phyloP scores from a whole-genome alignment of 2,329 filamentous ascomycete genomes.

The Aspergillus quadrilineatus region DNA sequence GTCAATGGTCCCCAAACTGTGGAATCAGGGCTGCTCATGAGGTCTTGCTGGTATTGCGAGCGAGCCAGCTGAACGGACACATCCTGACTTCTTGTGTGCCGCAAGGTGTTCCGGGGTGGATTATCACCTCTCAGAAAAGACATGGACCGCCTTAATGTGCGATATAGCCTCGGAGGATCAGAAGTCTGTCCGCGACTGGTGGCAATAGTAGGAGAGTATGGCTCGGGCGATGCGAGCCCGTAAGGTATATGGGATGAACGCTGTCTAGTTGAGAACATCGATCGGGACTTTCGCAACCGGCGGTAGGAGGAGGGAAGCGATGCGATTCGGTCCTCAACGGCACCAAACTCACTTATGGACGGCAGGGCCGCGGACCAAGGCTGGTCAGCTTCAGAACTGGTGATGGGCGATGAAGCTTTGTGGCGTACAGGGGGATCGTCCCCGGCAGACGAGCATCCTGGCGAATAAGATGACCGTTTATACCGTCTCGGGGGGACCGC shows the following conservation, averaged over 20 bases:
- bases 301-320: slow-evolving; percentile 49
- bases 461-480: slow-evolving; percentile 15
- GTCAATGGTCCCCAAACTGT: slow-evolving; percentile 27
- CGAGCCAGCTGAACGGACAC: slow-evolving; percentile 44
- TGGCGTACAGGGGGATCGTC: slow-evolving; percentile 4
- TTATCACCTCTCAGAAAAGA: slow-evolving; percentile 41
- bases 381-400: slow-evolving; percentile 2
- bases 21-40: slow-evolving; percentile 20
- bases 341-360: slow-evolving; percentile 33
- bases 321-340: slow-evolving; percentile 36
- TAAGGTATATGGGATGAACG: slow-evolving; percentile 26
- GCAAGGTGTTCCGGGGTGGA: slow-evolving; percentile 19
- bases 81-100: slow-evolving; percentile 35
- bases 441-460: slow-evolving; percentile 14
- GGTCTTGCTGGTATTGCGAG: slow-evolving; percentile 36
- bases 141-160: slow-evolving; percentile 41
- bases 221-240: slow-evolving; percentile 15
- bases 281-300: slow-evolving; percentile 47
- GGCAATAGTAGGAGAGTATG: slow-evolving; percentile 8
- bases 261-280: slow-evolving; percentile 47
- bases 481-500: slow-evolving; percentile 28
- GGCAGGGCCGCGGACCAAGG: slow-evolving; percentile 23
- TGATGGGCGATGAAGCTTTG: slow-evolving; percentile 3
- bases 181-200: neutral
- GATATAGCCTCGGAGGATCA: slow-evolving; percentile 17